phyloP scores from a whole-genome alignment of 495 filamentous ascomycete species.

The Xylaria nigripes region DNA sequence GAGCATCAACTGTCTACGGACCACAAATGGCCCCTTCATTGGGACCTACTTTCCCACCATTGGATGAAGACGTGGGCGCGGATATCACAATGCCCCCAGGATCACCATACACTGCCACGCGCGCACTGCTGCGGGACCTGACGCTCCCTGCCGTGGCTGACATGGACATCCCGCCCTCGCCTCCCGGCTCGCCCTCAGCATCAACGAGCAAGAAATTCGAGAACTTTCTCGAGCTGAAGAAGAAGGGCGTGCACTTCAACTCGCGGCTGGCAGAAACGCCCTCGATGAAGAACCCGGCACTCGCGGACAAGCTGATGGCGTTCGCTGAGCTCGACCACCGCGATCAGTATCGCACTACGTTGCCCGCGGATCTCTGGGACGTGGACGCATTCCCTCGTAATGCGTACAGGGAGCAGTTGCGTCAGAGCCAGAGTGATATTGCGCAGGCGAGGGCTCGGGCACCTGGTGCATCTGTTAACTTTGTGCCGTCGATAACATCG shows the following conservation, averaged over 20 bases:
- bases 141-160: conserved; percentile 77
- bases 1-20: conserved; percentile 17
- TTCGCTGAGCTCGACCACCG: conserved; percentile 63
- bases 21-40: conserved; percentile 22
- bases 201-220: conserved; percentile 64
- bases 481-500: conserved; percentile 49
- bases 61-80: conserved; percentile 21
- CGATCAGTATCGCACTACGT: conserved; percentile 65
- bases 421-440: conserved; percentile 54
- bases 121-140: conserved; percentile 63
- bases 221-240: conserved; percentile 78
- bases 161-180: conserved; percentile 76
- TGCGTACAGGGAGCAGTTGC: conserved; percentile 67
- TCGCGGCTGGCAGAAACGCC: conserved; percentile 61
- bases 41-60: conserved; percentile 29
- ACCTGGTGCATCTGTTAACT: conserved; percentile 56
- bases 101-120: conserved; percentile 63
- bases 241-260: conserved; percentile 86
- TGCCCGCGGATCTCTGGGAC: conserved; percentile 61
- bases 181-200: conserved; percentile 63
- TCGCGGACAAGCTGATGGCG: conserved; percentile 68
- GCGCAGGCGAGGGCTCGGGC: conserved; percentile 46
- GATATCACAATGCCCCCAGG: conserved; percentile 35
- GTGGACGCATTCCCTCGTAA: conserved; percentile 55
- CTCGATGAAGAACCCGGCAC: conserved; percentile 70